A percentile compares a stretch with the other conserved stretches of the same genome.
Conservation (phyloP, 495 filamentous ascomycete species). For the Acidiella bohemica region DNA sequence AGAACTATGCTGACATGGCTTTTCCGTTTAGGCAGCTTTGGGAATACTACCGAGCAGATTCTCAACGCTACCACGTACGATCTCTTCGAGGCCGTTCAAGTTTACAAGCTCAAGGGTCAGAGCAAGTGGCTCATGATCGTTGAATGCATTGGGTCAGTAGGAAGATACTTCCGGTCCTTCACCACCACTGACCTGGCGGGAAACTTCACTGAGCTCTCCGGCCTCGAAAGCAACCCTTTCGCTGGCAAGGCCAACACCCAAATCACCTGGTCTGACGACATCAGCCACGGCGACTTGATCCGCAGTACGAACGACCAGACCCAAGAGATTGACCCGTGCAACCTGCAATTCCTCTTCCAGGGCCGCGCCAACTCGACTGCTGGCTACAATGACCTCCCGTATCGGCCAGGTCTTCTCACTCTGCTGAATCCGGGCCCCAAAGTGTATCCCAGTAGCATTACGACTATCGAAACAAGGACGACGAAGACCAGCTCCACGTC, state of each 20-base stretch:
- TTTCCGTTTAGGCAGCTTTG: too few species aligned
- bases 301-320: conserved; percentile 43
- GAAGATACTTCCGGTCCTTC: conserved; percentile 52
- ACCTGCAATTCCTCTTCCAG: conserved; percentile 13
- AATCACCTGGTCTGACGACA: conserved; percentile 48
- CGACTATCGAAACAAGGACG: background rate
- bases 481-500: background rate
- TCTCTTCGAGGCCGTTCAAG: conserved; percentile 50
- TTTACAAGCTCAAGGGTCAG: conserved; percentile 44
- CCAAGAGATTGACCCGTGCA: conserved; percentile 27
- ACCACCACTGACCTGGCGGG: conserved; percentile 41
- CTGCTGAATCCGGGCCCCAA: conserved; percentile 2
- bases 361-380: conserved; percentile 1
- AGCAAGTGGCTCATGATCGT: conserved; percentile 48
- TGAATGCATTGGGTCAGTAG: conserved; percentile 42
- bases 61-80: conserved; percentile 39
- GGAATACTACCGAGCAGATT: conserved; percentile 33
- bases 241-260: conserved; percentile 50
- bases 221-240: conserved; percentile 40
- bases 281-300: conserved; percentile 49
- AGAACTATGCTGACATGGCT: too few species aligned
- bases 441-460: background rate
- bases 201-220: conserved; percentile 40
- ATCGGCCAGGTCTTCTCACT: background rate
- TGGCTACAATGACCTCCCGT: conserved; percentile 3